phyloP scores from a whole-genome alignment of 2,329 filamentous ascomycete genomes.

The Fusarium lateritium region DNA sequence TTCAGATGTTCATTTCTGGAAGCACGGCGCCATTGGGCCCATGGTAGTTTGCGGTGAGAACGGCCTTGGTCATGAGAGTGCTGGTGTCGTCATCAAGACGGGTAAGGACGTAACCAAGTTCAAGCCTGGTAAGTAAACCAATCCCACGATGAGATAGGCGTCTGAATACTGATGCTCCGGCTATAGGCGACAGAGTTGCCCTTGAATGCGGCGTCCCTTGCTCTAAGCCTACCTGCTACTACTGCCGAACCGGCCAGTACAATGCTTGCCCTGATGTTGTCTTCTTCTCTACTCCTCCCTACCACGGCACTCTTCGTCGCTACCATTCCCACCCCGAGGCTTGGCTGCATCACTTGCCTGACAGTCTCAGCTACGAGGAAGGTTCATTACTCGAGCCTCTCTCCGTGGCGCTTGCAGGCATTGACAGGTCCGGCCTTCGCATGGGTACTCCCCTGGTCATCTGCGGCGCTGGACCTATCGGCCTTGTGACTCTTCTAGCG shows the following conservation, averaged over 20 bases:
- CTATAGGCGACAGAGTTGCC: slow-evolving; percentile 16
- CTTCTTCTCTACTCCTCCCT: slow-evolving; percentile 58
- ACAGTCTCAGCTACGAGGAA: slow-evolving; percentile 47
- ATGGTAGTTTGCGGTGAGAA: slow-evolving; percentile 47
- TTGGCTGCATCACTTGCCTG: slow-evolving; percentile 57
- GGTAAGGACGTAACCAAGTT: no score
- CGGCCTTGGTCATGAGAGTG: slow-evolving; percentile 31
- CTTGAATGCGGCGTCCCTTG: slow-evolving; percentile 55
- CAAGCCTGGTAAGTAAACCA: no score
- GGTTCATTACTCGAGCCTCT: slow-evolving; percentile 62
- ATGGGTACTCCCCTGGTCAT: slow-evolving; percentile 58
- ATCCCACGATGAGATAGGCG: no score
- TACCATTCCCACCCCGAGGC: slow-evolving; percentile 57
- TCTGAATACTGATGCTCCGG: no score
- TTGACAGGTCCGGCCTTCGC: slow-evolving; percentile 56
- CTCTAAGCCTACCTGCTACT: slow-evolving; percentile 50
- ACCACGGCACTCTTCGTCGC: slow-evolving; percentile 56
- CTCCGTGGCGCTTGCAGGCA: slow-evolving; percentile 61
- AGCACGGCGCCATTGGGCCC: slow-evolving; percentile 54
- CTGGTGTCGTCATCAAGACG: slow-evolving; percentile 20
- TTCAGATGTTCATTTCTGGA: slow-evolving; percentile 56
- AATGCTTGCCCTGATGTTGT: slow-evolving; percentile 58
- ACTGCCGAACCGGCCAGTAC: slow-evolving; percentile 57
- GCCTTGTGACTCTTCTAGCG: slow-evolving; percentile 56
- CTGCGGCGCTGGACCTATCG: slow-evolving; percentile 56